Evolutionary conservation across 2,329 filamentous ascomycete genomes (phyloP), one percentile per base, ranked within the genome.

Genomic region (Colletotrichum limetticola): DNA sequence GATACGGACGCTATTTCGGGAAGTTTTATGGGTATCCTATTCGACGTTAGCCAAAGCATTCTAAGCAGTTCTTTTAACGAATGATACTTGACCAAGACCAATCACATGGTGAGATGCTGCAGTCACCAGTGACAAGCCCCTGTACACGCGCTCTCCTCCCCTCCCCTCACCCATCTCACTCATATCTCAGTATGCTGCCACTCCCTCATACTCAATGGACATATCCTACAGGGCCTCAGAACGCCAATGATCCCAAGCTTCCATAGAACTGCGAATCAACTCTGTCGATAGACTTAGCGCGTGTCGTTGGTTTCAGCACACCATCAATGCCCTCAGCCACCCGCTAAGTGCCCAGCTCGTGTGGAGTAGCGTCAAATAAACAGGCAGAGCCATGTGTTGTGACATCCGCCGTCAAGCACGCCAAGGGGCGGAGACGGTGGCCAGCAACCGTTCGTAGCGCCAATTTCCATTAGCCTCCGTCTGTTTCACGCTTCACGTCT

Each of bases 31-130:
- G 56, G 66, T 57, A 73, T 57, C 35, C 24, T 62, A 42, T 66
- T 66, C 61, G 35, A 70, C 61, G 66, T 71, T 66, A 73, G 71
- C 66, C 66, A 66, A 57, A 71, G 49, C 66, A 66, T 71, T 66
- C 46, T 42, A 52, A 60, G 58, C 37, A 63, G 19, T 35, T 46
- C 9, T 46, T 64, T 24, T 6, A 63, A 30, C 53, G 16, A 70
- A 65, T 60, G 32, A 24, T 19, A 60, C 26, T 60, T 72, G 69
- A 55, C 37, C 24, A 55, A 37, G 4, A 24, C 5, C 9, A 53
- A 7, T 56, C 14, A 46, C 19, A 46, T 32, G 24, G 5, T 9
- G 19, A 12, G 7, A 14, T 4, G 12, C 9, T 30, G 22, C 28
- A 2, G 6, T 26, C 28, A 26, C 4, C 8, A 19, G 19, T 49